A percentile compares a stretch with the other conserved stretches of the same genome.
Conservation (phyloP, 2,329 filamentous ascomycete species). For the Fusarium falciforme region DNA sequence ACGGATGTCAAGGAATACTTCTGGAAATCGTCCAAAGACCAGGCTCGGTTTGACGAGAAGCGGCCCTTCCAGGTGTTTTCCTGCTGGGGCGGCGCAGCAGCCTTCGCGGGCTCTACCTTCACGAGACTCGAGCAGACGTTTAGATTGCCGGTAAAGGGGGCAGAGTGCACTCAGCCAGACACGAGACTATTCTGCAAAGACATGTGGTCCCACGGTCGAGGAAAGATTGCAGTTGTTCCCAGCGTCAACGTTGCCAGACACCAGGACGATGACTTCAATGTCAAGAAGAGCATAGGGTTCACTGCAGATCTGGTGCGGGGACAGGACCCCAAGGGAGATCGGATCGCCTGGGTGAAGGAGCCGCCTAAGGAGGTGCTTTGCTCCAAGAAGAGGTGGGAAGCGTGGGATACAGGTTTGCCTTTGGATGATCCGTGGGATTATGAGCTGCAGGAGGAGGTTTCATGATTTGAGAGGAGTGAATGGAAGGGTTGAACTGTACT, state of each 20-base stretch:
- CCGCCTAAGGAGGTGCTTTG: constrained; percentile 56
- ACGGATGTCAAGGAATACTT: constrained; percentile 63
- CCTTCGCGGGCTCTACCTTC: constrained; percentile 45
- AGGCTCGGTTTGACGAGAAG: constrained; percentile 46
- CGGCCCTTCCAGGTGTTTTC: constrained; percentile 68
- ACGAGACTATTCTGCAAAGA: constrained; percentile 67
- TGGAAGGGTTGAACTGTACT: neutral
- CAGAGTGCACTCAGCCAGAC: constrained; percentile 65
- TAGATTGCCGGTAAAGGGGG: constrained; percentile 43
- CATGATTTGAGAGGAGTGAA: neutral
- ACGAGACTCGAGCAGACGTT: constrained; percentile 49
- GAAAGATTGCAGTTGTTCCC: constrained; percentile 66
- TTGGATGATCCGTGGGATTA: neutral
- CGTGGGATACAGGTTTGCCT: constrained; percentile 44
- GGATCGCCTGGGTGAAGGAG: constrained; percentile 55
- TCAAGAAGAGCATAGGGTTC: constrained; percentile 64
- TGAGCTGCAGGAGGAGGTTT: neutral
- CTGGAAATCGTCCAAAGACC: constrained; percentile 57
- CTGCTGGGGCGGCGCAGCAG: constrained; percentile 68
- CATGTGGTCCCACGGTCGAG: constrained; percentile 60
- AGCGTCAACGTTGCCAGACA: constrained; percentile 62
- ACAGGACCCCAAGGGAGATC: constrained; percentile 44
- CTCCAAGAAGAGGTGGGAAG: constrained; percentile 50
- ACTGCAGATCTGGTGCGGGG: constrained; percentile 48
- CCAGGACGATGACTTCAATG: constrained; percentile 56